Conservation (phyloP, 345 rosid species). For the Cardamine chenopodiifolia region DNA sequence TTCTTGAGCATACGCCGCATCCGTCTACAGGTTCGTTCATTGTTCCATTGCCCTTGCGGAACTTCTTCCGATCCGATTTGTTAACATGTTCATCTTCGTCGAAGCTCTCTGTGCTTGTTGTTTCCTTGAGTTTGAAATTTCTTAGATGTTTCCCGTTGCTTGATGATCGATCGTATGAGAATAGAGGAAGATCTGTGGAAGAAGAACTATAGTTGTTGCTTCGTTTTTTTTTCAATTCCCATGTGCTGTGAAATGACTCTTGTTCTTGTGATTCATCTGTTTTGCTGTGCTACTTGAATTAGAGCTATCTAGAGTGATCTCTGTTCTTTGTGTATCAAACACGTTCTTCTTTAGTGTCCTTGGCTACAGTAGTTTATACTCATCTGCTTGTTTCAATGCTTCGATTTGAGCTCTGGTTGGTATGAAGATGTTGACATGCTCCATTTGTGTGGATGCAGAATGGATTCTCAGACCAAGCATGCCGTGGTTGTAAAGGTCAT, state of each 20-base stretch:
- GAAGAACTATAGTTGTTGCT: not conserved
- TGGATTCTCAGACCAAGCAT: conserved; percentile 80
- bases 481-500: conserved; percentile 85
- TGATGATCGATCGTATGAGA: not conserved
- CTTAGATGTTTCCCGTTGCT: not conserved
- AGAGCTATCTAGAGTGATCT: not conserved
- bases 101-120: not conserved
- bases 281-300: not conserved
- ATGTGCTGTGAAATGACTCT: not conserved
- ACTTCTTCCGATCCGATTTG: not conserved
- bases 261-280: not conserved
- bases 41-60: not conserved
- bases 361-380: too few relatives aligned
- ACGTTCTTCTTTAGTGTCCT: not conserved
- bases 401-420: not conserved
- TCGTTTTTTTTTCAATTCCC: not conserved
- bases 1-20: conserved; percentile 30
- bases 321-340: not conserved
- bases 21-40: conserved; percentile 33
- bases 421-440: not conserved
- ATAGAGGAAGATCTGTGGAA: not conserved
- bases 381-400: not conserved
- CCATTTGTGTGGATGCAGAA: conserved; percentile 42
- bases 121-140: not conserved
- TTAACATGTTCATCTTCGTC: conserved; percentile 8